These are phyloP conservation scores for Schizophyllum commune DNA, from an alignment of 1,284 basidiomycete genomes.

Conservation along the genomic window DNA sequence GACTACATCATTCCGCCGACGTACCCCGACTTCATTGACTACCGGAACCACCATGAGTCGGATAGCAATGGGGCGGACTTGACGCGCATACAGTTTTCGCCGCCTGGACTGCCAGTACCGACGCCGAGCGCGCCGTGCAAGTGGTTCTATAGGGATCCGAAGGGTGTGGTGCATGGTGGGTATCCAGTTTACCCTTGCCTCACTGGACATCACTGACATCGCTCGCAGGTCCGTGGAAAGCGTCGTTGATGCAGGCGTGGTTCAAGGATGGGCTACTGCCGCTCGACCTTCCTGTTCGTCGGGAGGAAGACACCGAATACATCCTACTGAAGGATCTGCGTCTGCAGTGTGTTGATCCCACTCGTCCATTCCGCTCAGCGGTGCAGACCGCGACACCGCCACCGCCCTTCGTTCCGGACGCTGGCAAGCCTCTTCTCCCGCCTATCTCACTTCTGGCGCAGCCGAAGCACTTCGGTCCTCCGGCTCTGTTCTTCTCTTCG, in stretches of 20 bases:
- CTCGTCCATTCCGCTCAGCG: constrained; percentile 56
- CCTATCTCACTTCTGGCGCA: constrained; percentile 79
- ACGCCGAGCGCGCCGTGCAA: constrained; percentile 53
- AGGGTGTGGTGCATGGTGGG: constrained; percentile 67
- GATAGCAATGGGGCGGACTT: constrained; percentile 37
- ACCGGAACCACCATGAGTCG: constrained; percentile 53
- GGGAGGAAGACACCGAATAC: constrained; percentile 65
- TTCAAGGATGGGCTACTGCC: constrained; percentile 75
- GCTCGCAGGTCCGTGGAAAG: constrained; percentile 69
- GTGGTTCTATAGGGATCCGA: constrained; percentile 79
- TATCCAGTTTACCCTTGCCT: constrained; percentile 2
- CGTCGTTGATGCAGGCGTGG: constrained; percentile 80
- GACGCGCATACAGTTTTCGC: constrained; percentile 61
- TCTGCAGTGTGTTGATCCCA: constrained; percentile 67
- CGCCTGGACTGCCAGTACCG: constrained; percentile 70
- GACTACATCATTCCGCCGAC: constrained; percentile 86
- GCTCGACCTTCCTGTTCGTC: constrained; percentile 68
- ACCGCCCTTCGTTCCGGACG: constrained; percentile 31
- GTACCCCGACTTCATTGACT: constrained; percentile 68
- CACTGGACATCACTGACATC: constrained; percentile 4
- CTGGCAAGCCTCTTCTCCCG: constrained; percentile 53
- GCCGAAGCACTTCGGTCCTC: constrained; percentile 76
- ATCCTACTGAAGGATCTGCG: constrained; percentile 64
- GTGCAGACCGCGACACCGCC: constrained; percentile 16
- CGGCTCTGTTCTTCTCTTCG: constrained; percentile 80